Percentiles rank a stretch among this genome's conserved stretches.
Conservation (phyloP, 2,329 filamentous ascomycete genomes). For the Alternaria longipes region DNA sequence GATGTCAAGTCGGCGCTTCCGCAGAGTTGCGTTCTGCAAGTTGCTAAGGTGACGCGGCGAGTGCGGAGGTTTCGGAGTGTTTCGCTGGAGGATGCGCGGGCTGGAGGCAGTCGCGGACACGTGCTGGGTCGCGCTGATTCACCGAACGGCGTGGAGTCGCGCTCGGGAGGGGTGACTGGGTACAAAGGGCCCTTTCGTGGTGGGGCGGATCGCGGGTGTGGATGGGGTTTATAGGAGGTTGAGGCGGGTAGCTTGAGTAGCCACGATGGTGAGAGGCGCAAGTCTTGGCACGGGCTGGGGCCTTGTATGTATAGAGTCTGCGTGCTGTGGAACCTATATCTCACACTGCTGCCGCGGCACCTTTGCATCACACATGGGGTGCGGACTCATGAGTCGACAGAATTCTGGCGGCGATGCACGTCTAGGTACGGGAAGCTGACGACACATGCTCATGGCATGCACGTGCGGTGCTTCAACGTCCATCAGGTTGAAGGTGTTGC, state of each 20-base stretch:
- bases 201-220: constrained; percentile 43
- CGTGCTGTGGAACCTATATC: constrained; percentile 1
- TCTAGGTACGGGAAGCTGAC: neutral
- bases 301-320: constrained; percentile 19
- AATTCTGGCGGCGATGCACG: neutral
- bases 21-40: constrained; percentile 49
- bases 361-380: constrained; percentile 3
- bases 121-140: constrained; percentile 35
- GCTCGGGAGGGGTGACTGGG: constrained; percentile 36
- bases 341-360: constrained; percentile 12
- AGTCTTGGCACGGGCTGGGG: constrained; percentile 29
- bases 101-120: constrained; percentile 27
- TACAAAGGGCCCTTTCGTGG: constrained; percentile 38
- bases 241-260: constrained; percentile 17
- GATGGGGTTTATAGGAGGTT: constrained; percentile 37
- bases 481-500: neutral
- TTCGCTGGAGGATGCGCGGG: constrained; percentile 31
- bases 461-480: constrained; percentile 5
- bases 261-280: constrained; percentile 28
- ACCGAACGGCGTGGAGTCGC: constrained; percentile 34
- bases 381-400: neutral
- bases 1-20: constrained; percentile 51
- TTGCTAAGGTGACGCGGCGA: constrained; percentile 44
- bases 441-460: constrained; percentile 9
- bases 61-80: constrained; percentile 41